Percentiles rank a stretch among this genome's conserved stretches.
phyloP scores from a whole-genome alignment of 2,329 filamentous ascomycete species.

The Aspergillus brunneoviolaceus region DNA sequence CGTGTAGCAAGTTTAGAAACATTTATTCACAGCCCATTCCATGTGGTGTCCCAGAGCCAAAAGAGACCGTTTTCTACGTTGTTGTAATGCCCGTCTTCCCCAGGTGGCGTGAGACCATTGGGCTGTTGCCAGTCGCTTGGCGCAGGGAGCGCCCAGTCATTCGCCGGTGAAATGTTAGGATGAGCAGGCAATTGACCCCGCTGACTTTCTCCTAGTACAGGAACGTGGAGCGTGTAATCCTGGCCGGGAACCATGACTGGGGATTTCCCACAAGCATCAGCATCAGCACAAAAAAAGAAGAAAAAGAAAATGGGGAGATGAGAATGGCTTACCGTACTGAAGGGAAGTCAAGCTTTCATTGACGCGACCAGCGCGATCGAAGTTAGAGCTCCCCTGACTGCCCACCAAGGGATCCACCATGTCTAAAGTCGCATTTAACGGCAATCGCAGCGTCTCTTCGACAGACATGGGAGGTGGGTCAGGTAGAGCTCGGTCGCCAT shows the following conservation, averaged over 20 bases:
- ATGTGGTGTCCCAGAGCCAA: conserved; percentile 33
- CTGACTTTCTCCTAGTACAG: neutral
- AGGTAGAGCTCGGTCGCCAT: neutral
- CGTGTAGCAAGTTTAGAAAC: neutral
- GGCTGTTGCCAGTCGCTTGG: conserved; percentile 13
- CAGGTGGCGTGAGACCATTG: neutral
- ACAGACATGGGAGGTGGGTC: conserved; percentile 18
- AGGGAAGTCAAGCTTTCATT: conserved; percentile 27
- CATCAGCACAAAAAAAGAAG: neutral
- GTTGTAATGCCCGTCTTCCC: conserved; percentile 6
- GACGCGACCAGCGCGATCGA: conserved; percentile 17
- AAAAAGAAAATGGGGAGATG: neutral
- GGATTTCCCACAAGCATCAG: neutral
- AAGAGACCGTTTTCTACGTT: conserved; percentile 27
- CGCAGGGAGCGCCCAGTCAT: conserved; percentile 7
- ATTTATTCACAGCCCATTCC: conserved; percentile 15
- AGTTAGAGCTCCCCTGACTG: conserved; percentile 12
- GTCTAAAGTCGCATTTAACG: conserved; percentile 17
- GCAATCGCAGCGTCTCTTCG: conserved; percentile 25
- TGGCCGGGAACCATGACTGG: conserved; percentile 15
- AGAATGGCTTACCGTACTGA: conserved; percentile 20
- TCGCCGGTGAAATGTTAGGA: neutral
- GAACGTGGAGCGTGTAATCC: conserved; percentile 6
- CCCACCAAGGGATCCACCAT: conserved; percentile 2
- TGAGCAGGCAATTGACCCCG: neutral